Conservation (phyloP, 2,329 filamentous ascomycete species). For the Cadophora sp. region DNA sequence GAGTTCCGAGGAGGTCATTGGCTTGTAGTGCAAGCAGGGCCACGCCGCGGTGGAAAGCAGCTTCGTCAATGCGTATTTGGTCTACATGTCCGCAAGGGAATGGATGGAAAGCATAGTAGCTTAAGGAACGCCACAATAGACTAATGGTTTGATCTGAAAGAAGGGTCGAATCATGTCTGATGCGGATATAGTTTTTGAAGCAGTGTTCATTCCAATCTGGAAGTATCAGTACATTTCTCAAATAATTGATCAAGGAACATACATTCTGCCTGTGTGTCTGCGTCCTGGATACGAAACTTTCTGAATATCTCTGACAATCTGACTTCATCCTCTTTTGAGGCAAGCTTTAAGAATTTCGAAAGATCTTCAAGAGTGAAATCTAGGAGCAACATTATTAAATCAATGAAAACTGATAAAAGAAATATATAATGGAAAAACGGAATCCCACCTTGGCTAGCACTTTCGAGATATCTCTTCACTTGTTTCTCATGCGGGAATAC, state of each 20-base stretch:
- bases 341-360: background rate
- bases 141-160: background rate
- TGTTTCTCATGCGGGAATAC: background rate
- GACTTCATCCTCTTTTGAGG: background rate
- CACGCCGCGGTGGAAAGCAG: background rate
- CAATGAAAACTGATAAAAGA: too few species aligned
- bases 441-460: background rate
- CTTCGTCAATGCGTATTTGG: background rate
- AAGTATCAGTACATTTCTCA: background rate
- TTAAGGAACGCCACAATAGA: background rate
- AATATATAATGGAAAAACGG: background rate
- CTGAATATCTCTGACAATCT: background rate
- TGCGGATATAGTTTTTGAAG: background rate
- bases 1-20: conserved; percentile 1
- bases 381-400: too few species aligned
- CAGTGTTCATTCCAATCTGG: background rate
- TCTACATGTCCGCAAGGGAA: background rate
- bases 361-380: background rate
- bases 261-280: background rate
- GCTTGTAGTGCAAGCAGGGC: background rate
- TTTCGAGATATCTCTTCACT: background rate
- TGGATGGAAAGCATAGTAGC: background rate
- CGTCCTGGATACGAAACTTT: background rate
- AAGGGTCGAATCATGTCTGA: background rate
- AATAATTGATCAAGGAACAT: background rate